These are phyloP conservation scores for Alternaria sp. DNA, from an alignment of 2,329 filamentous ascomycete species.

Conservation along the genomic window DNA sequence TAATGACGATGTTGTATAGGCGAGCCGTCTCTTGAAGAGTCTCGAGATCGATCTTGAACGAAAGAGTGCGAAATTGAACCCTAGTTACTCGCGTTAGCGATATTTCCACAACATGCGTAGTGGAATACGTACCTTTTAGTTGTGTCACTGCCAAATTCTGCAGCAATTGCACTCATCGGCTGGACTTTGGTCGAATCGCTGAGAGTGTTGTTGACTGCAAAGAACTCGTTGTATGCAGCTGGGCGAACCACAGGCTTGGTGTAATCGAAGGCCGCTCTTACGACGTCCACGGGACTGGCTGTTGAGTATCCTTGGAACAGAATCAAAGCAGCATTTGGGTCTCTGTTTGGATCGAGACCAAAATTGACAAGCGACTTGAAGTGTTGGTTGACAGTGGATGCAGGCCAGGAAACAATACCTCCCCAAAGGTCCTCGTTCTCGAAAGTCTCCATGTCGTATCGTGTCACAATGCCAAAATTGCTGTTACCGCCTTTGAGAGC, in stretches of 20 bases:
- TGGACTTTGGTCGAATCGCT: conserved; percentile 1
- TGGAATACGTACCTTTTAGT: not conserved
- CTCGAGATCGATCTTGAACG: conserved; percentile 1
- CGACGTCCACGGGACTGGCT: not conserved
- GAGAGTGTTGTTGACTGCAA: conserved; percentile 5
- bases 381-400: conserved; percentile 14
- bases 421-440: conserved; percentile 35
- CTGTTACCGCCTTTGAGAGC: conserved; percentile 43
- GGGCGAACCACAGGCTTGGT: not conserved
- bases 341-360: conserved; percentile 16
- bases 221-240: not conserved
- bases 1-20: not conserved
- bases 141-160: conserved; percentile 2
- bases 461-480: conserved; percentile 40
- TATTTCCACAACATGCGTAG: not conserved
- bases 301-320: conserved; percentile 3
- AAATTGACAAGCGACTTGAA: conserved; percentile 22
- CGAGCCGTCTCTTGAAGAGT: not conserved
- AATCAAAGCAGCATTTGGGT: conserved; percentile 28
- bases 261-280: conserved; percentile 3
- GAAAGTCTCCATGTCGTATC: conserved; percentile 28
- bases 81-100: not conserved
- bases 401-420: conserved; percentile 17
- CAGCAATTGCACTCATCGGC: not conserved
- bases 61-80: conserved; percentile 2